Conservation (phyloP, 495 filamentous ascomycete genomes). For the Hypoxylon lienhwacheense region DNA sequence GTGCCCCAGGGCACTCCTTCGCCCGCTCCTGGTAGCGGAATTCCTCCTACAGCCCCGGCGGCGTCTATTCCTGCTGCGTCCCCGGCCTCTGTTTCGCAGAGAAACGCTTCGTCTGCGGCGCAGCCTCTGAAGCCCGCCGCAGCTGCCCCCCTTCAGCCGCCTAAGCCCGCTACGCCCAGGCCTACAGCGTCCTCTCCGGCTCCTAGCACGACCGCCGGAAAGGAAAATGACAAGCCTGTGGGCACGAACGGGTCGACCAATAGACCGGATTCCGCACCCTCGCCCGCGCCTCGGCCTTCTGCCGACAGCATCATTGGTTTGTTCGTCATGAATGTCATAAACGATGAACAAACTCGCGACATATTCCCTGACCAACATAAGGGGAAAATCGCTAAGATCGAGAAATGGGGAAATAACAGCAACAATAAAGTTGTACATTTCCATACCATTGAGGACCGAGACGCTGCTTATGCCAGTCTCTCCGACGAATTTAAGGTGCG, state of each 20-base stretch:
- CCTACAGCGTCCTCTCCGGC: constrained; percentile 45
- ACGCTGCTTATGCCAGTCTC: constrained; percentile 69
- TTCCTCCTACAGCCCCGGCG: constrained; percentile 44
- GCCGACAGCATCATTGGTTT: constrained; percentile 67
- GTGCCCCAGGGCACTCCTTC: constrained; percentile 41
- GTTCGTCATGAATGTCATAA: constrained; percentile 78
- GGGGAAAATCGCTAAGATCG: constrained; percentile 73
- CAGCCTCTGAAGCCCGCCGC: constrained; percentile 44
- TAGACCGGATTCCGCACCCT: constrained; percentile 49
- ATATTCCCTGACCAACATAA: constrained; percentile 81
- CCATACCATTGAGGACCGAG: constrained; percentile 72
- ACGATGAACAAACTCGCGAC: constrained; percentile 73
- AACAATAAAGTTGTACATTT: constrained; percentile 82
- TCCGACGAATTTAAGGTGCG: constrained; percentile 72
- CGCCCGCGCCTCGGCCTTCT: constrained; percentile 48
- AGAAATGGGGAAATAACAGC: constrained; percentile 69
- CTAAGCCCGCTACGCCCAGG: constrained; percentile 58
- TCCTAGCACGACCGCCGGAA: constrained; percentile 39
- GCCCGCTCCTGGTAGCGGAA: constrained; percentile 39
- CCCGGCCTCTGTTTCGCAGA: constrained; percentile 36
- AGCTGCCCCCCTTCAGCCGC: constrained; percentile 46
- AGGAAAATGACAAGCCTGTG: constrained; percentile 51
- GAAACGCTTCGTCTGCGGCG: constrained; percentile 40
- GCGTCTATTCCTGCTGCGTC: constrained; percentile 35
- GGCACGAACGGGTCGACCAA: constrained; percentile 55